These are phyloP conservation scores for Ormosia semicastrata DNA, from an alignment of 306 rosid species.

Conservation along the genomic window DNA sequence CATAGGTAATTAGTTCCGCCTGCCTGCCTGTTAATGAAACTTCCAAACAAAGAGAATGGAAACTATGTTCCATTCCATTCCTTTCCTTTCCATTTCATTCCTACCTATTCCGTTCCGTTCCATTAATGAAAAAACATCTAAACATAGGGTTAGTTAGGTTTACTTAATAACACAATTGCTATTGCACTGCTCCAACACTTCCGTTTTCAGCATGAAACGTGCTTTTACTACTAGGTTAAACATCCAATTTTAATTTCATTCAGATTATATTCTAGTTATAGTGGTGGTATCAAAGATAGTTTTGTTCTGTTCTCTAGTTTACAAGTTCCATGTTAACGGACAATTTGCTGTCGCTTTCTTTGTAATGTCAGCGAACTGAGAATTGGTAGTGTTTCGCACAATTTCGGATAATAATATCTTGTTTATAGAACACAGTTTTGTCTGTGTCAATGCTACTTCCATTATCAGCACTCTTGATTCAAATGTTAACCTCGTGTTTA, in stretches of 20 bases:
- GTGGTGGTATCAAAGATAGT: background rate
- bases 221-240: background rate
- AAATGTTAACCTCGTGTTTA: conserved; percentile 28
- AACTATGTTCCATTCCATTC: no score
- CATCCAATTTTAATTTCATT: background rate
- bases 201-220: background rate
- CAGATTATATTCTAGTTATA: background rate
- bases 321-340: background rate
- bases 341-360: background rate
- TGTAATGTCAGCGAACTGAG: background rate
- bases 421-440: background rate
- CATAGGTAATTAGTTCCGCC: no score
- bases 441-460: background rate
- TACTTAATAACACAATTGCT: background rate
- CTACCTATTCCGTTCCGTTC: no score
- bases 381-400: background rate
- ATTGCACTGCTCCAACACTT: background rate
- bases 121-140: no score
- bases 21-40: no score
- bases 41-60: no score
- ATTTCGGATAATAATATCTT: background rate
- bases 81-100: no score
- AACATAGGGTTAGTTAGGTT: background rate
- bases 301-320: background rate
- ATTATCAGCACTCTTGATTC: conserved; percentile 10